Percentiles rank a stretch among this genome's conserved stretches.
Conservation (phyloP, 208 protist genomes). For the Willaertia magna region DNA sequence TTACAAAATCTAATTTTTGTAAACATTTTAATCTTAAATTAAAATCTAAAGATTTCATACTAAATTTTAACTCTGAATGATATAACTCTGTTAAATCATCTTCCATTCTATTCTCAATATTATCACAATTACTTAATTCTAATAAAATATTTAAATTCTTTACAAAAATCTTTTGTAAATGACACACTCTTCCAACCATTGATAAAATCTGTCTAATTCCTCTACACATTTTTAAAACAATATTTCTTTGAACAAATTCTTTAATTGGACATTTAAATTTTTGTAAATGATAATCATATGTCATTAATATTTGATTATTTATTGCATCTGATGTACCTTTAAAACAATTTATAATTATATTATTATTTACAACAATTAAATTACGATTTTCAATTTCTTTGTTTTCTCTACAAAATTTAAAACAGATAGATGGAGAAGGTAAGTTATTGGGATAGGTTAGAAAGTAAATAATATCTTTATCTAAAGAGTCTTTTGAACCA, state of each 20-base stretch:
- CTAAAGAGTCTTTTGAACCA: background rate
- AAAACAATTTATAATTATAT: constrained; percentile 1
- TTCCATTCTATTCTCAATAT: background rate
- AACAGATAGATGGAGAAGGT: background rate
- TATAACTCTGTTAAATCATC: background rate
- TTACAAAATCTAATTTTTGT: background rate
- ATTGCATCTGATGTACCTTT: background rate
- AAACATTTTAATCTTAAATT: background rate
- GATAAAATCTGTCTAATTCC: background rate
- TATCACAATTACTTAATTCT: background rate
- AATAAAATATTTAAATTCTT: background rate
- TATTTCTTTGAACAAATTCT: background rate
- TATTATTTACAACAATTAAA: background rate
- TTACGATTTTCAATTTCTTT: background rate
- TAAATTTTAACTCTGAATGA: background rate
- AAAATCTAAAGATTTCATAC: background rate
- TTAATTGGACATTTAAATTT: background rate
- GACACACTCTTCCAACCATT: background rate
- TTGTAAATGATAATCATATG: background rate
- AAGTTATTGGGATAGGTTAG: background rate
- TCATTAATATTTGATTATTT: background rate
- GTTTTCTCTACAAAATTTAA: background rate
- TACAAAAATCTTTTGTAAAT: background rate
- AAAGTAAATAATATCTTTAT: constrained; percentile 4
- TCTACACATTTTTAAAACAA: background rate